Conservation (phyloP, 352 stramenopile species). For the Phytophthora aleatoria region DNA sequence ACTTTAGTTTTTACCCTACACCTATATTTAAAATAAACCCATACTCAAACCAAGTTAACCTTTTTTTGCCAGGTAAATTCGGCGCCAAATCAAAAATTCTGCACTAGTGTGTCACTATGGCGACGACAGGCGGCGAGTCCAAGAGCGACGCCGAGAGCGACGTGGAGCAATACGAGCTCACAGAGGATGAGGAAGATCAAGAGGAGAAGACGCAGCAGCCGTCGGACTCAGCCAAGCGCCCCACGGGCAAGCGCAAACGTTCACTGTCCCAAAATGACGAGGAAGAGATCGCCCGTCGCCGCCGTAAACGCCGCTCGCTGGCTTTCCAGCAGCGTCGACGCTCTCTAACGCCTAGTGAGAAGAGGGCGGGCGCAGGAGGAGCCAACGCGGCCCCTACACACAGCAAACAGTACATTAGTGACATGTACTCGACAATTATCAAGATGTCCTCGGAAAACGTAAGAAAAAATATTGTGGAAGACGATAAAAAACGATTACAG, state of each 20-base stretch:
- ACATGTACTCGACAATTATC: constrained; percentile 93
- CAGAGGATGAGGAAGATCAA: constrained; percentile 36
- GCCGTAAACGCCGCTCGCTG: constrained; percentile 65
- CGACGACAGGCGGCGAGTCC: constrained; percentile 27
- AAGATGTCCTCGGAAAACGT: constrained; percentile 93
- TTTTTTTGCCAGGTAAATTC: not conserved
- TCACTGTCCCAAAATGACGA: constrained; percentile 58
- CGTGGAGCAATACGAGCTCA: constrained; percentile 34
- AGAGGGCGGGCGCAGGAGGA: constrained; percentile 15
- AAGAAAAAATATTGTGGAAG: constrained; percentile 12
- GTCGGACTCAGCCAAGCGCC: constrained; percentile 12
- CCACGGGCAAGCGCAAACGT: constrained; percentile 67
- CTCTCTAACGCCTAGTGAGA: constrained; percentile 63
- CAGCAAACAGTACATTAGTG: constrained; percentile 84
- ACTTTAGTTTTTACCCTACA: not conserved
- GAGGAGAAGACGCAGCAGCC: constrained; percentile 20
- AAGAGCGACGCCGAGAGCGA: constrained; percentile 40
- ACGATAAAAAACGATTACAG: not conserved
- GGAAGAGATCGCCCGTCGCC: constrained; percentile 66
- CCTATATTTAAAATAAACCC: constrained; percentile 9
- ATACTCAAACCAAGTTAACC: constrained; percentile 14
- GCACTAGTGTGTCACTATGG: constrained; percentile 5
- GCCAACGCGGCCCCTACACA: constrained; percentile 17
- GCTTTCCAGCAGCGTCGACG: constrained; percentile 73
- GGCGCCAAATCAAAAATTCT: not conserved